Base-by-base conservation (phyloP, 352 stramenopile genomes). In the Saprolegnia parasitica region DNA sequence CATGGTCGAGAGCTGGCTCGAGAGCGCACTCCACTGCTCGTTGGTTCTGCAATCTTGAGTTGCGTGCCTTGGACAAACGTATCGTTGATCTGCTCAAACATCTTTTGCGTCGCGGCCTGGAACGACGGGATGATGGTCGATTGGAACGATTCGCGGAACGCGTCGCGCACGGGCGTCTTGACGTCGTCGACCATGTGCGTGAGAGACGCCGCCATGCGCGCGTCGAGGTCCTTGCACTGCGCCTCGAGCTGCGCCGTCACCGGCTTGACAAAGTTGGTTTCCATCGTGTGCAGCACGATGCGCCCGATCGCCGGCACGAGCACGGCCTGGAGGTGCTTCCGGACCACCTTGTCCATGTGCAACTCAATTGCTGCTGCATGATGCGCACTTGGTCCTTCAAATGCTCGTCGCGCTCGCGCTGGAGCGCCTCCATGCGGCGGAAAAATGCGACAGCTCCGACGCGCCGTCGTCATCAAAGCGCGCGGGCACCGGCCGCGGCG, bases 81-180 rank as follows among this genome's bases (percentile, higher is more conserved):
- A 61, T 88, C 81, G 56, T 92, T 88, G 58, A 94, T 94, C 65
- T 94, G 86, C 67, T 94, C 86, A 70, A 94, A 94, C 86, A 94
- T 94, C 68, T 92, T 92, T 67, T 94, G 86, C 13, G 86, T 94
- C 58, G 86, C 86, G 18, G 86, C 86, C 50, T 94, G 84, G 72
- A 94, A 94, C 24, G 84, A 92, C 11, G 86, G 86, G 42, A 94
- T 94, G 68, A 94, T 89, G 71, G 90, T 90, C 40, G 90, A 80
- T 58, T 89, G 83, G 75, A 94, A 94, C 54, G 82, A 91, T 58
- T 94, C 86, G 24, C 84, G 84, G 76, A 94, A 94, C 9, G 86
- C 89, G 46, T 94, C 83, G 23, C 86, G 86, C 57, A 94, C 84
- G 2, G 86, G 86, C 65, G 90, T 77, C 23, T 81, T 83, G 37